phyloP scores from a whole-genome alignment of 1,284 basidiomycete genomes.

The Moesziomyces sp. region DNA sequence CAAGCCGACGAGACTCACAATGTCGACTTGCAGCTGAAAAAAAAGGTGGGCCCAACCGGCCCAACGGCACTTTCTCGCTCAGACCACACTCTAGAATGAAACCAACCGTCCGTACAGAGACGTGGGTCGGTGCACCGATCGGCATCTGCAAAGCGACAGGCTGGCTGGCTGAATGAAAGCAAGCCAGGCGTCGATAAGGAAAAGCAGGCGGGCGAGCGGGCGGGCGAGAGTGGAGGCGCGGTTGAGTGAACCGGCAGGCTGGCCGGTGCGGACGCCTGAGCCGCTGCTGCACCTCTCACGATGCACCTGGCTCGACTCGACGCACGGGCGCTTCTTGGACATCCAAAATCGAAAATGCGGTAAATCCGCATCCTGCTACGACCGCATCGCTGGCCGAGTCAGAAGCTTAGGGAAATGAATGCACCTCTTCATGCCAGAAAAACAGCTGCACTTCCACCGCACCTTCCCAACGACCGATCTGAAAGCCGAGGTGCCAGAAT shows the following conservation, averaged over 20 bases:
- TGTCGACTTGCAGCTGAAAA: constrained; percentile 6
- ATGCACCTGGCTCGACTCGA: not conserved
- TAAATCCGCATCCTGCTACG: constrained; percentile 29
- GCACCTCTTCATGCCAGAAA: too few species aligned
- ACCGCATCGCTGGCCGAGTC: constrained; percentile 1
- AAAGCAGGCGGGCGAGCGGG: not conserved
- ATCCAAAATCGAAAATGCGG: constrained; percentile 15
- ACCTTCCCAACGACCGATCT: too few species aligned
- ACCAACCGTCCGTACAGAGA: too few species aligned
- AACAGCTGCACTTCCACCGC: too few species aligned
- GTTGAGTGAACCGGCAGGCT: not conserved
- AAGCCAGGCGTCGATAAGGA: not conserved
- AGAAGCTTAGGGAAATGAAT: too few species aligned
- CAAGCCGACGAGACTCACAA: constrained; percentile 2
- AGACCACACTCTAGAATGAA: not conserved
- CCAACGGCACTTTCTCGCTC: not conserved
- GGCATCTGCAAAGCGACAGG: not conserved
- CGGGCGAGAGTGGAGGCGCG: not conserved
- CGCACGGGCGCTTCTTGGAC: constrained; percentile 21
- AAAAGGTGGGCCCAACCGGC: constrained; percentile 3
- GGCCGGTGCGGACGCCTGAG: not conserved
- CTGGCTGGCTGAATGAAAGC: too few species aligned
- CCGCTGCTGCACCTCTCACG: constrained; percentile 16
- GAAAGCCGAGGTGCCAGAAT: too few species aligned
- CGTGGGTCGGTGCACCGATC: constrained; percentile 13